phyloP scores from a whole-genome alignment of 441 rosid genomes.

The Gossypium schwendimanii region DNA sequence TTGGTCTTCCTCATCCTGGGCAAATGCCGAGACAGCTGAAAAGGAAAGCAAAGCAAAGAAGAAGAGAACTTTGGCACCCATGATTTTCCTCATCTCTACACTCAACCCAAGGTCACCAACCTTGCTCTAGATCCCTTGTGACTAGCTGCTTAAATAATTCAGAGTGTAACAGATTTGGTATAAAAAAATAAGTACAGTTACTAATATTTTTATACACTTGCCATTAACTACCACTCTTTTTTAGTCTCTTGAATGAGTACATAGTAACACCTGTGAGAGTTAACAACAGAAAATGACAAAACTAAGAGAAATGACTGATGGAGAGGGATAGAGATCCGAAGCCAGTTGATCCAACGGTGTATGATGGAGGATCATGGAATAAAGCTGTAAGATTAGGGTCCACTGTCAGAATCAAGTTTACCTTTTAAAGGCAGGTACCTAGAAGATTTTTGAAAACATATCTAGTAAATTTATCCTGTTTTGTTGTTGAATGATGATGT shows the following conservation, averaged over 20 bases:
- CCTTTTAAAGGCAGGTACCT: background rate
- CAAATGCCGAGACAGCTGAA: conserved; percentile 42
- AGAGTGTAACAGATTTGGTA: background rate
- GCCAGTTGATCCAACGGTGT: conserved; percentile 1
- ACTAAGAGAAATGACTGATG: background rate
- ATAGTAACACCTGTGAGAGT: background rate
- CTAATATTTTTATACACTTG: background rate
- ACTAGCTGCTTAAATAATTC: conserved; percentile 34
- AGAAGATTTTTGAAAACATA: background rate
- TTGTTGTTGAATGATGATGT: background rate
- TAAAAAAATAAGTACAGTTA: background rate
- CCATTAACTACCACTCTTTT: background rate
- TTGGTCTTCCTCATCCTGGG: conserved; percentile 48
- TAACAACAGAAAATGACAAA: background rate
- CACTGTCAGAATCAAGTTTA: background rate
- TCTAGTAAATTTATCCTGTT: background rate
- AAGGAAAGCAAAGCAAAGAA: conserved; percentile 46
- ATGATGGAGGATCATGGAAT: background rate
- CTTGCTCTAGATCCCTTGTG: conserved; percentile 13
- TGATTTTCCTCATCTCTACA: conserved; percentile 11
- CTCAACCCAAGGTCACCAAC: conserved; percentile 23
- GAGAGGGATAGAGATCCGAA: background rate
- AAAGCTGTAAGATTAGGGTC: background rate
- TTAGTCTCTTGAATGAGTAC: background rate
- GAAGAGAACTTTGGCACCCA: conserved; percentile 52